Evolutionary conservation across 331 rosid genomes (phyloP).

Genomic region (Telfairia occidentalis): DNA sequence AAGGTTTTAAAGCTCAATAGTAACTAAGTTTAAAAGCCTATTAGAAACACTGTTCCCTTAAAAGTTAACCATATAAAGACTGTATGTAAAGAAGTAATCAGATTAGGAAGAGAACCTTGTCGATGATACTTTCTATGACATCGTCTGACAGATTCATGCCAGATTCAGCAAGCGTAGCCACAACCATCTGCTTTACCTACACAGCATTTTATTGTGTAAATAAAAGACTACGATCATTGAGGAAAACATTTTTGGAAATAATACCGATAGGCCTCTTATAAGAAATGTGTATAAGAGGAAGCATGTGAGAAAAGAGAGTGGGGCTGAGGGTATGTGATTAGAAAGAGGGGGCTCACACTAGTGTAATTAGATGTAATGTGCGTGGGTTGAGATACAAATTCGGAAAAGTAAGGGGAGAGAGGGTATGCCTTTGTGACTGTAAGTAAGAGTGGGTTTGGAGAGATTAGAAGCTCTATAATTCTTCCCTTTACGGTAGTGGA

Average conservation of each 20-base stretch:
- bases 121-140: constrained; percentile 90
- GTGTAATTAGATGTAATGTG: no score
- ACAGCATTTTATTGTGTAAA: background rate
- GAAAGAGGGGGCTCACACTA: no score
- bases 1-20: background rate
- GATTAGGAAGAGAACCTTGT: constrained; percentile 52
- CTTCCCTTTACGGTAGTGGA: no score
- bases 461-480: no score
- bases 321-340: no score
- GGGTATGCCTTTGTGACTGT: no score
- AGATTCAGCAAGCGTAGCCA: constrained; percentile 96
- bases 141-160: constrained; percentile 98
- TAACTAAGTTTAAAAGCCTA: background rate
- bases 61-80: background rate
- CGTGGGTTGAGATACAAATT: no score
- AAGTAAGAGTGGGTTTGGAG: no score
- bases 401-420: no score
- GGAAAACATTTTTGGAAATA: background rate
- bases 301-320: no score
- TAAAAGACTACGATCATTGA: background rate
- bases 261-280: no score
- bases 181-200: constrained; percentile 98
- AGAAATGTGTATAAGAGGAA: no score
- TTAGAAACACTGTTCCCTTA: background rate
- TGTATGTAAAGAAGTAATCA: background rate